Base-by-base conservation (phyloP, 352 stramenopile genomes). In the Phytopythium kandeliae region DNA sequence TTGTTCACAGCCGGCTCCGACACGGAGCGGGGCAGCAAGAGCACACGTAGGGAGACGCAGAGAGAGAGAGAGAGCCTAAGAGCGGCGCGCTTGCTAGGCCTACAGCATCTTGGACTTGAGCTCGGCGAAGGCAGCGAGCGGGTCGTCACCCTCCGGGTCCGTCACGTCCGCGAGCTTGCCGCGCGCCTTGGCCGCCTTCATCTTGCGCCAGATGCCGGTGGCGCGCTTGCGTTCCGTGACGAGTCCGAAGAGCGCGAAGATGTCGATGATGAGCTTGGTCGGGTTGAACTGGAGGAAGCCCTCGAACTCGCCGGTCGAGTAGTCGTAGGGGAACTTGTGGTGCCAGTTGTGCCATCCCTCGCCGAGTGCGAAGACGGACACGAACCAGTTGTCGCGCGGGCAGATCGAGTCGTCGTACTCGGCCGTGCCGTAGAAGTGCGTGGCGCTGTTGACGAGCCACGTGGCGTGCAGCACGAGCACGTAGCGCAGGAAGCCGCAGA, bases 251-350 rank as follows among this genome's bases (percentile, higher is more conserved):
- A 69, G 51, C 2, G 91, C 90, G 41, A 92, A 81, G n/a, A 86
- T 58, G 70, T 98, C 95, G 65, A 99, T 99, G 66, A 97, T 88
- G 30, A 98, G 62, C 71, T 98, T 98, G 47, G 88, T 98, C 13
- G 96, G 96, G 71, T 99, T 98, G 78, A 98, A 98, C 75, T 99
- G 96, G 54, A 78, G 76, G 12, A 78, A 88, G 48, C 97, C 79
- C 40, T 96, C 96, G 60, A 96, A 98, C 76, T 98, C 96, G 44
- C 80, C 96, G 17, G 96, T 94, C 38, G 95, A 92, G 75, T 99
- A 99, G 67, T 99, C 96, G 80, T 98, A 99, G 47, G 97, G 97
- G 69, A 99, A 99, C 74, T 99, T 98, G 91, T 99, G 97, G 74
- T 99, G 97, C 96, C 96, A 99, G 82, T 98, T 99, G 81, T 99